phyloP scores from a whole-genome alignment of 106 monocot species.

The Dioscorea alata region DNA sequence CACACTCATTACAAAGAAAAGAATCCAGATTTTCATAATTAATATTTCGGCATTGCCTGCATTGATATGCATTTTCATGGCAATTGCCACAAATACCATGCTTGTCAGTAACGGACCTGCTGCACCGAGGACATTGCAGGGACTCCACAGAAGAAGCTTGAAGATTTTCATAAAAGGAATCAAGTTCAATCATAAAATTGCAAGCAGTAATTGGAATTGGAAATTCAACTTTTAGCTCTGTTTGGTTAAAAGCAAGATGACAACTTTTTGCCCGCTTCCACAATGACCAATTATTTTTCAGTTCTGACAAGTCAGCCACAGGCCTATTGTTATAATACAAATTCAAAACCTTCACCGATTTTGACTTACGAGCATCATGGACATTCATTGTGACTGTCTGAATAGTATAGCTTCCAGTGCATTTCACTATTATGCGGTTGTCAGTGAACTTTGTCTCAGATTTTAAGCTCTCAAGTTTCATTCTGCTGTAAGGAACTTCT shows the following conservation, averaged over 20 bases:
- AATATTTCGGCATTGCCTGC: slow-evolving; percentile 95
- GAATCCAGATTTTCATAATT: slow-evolving; percentile 99
- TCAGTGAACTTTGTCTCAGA: slow-evolving; percentile 98
- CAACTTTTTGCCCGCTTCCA: slow-evolving; percentile 99
- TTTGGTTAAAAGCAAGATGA: slow-evolving; percentile 89
- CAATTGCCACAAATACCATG: slow-evolving; percentile 99
- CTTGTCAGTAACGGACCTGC: slow-evolving; percentile 91
- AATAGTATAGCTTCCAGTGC: slow-evolving; percentile 95
- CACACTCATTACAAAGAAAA: slow-evolving; percentile 99
- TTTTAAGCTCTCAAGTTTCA: slow-evolving; percentile 96
- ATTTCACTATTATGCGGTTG: slow-evolving; percentile 98
- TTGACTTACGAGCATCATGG: slow-evolving; percentile 96
- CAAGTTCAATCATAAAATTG: slow-evolving; percentile 99
- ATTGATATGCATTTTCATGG: slow-evolving; percentile 99
- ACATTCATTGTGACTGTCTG: slow-evolving; percentile 96
- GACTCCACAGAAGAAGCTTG: slow-evolving; percentile 97
- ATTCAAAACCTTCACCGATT: slow-evolving; percentile 92
- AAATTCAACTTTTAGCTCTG: slow-evolving; percentile 97
- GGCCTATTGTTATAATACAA: slow-evolving; percentile 95
- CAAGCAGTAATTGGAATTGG: slow-evolving; percentile 98
- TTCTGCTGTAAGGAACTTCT: slow-evolving; percentile 83
- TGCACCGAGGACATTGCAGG: slow-evolving; percentile 96
- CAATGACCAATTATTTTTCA: slow-evolving; percentile 96
- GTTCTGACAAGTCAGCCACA: slow-evolving; percentile 78
- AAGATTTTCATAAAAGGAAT: slow-evolving; percentile 98